These are phyloP conservation scores for Sechiopsis laciniata DNA, from an alignment of 306 rosid species.

Conservation along the genomic window DNA sequence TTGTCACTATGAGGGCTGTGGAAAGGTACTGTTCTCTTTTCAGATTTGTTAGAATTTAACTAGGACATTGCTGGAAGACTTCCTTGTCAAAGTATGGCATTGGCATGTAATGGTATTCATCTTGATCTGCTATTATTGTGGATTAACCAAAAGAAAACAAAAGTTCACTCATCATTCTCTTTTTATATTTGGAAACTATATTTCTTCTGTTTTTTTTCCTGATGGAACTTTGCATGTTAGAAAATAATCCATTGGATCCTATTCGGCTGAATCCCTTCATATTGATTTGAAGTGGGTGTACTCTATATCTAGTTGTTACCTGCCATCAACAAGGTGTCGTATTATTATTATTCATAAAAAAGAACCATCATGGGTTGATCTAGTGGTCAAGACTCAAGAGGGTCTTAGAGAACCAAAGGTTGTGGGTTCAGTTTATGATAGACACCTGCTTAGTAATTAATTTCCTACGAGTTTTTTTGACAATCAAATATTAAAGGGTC, in stretches of 20 bases:
- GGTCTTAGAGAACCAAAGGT: no score
- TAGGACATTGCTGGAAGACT: no score
- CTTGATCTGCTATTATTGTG: constrained; percentile 7
- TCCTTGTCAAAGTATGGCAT: no score
- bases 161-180: background rate
- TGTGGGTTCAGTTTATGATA: no score
- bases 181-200: background rate
- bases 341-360: background rate
- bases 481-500: no score
- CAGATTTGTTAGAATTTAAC: no score
- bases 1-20: constrained; percentile 86
- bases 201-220: background rate
- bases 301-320: constrained; percentile 1
- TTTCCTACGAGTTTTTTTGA: no score
- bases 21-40: constrained; percentile 54
- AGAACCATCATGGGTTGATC: no score
- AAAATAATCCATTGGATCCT: constrained; percentile 2
- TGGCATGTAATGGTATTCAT: background rate
- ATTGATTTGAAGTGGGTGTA: background rate
- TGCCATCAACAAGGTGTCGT: background rate
- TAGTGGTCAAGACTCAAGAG: no score
- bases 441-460: no score
- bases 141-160: background rate
- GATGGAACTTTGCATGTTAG: background rate
- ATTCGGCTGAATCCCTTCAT: background rate